Evolutionary conservation across 225 moss, liverwort and hornwort genomes (phyloP), one percentile per base, ranked within the genome.

Genomic region (Marchantia polymorpha): DNA sequence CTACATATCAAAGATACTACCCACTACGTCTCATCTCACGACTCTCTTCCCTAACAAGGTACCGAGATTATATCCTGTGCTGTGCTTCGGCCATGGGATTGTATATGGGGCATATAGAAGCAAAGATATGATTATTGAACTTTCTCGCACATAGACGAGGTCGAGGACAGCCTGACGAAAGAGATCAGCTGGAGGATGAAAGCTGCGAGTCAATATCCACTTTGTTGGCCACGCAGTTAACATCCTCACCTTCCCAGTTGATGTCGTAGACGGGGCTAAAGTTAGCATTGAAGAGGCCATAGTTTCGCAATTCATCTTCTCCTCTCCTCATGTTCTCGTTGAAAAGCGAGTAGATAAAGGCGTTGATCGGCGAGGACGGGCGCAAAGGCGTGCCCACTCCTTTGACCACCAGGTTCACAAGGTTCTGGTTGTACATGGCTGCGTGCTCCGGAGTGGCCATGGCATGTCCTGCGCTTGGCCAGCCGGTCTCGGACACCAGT

Each of bases 361-460:
- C 65, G n/a, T 67, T 14, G 52, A 77, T 17, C 6, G 64, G 64
- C 16, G 63, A 0, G 16, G 50, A 10, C 1, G 64, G 77, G 7
- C 77, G 64, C 66, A 67, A 22, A 15, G 77, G 77, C 51, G 77
- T 77, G 14, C 65, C 66, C 65, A 23, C 64, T 25, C 65, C 65
- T 51, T 49, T 65, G 14, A 66, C 65, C 1, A 77, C 64, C 65
- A 64, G 16, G 51, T 77, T 77, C 25, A 77, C 77, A 1, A 77
- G 64, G 23, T 77, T 77, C 65, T 77, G 77, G 64, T 65, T 77
- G 50, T 64, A 77, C 64, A 50, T 67, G 6, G 77, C 77, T 53
- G 77, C 77, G 17, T 66, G 3, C 52, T 77, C 77, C 26, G 50
- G 26, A 65, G 65, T 50, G 8, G 65, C 77, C 10, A 49, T n/a